Conservation (phyloP, 2,329 filamentous ascomycete species). For the Arthrobotrys conoides region DNA sequence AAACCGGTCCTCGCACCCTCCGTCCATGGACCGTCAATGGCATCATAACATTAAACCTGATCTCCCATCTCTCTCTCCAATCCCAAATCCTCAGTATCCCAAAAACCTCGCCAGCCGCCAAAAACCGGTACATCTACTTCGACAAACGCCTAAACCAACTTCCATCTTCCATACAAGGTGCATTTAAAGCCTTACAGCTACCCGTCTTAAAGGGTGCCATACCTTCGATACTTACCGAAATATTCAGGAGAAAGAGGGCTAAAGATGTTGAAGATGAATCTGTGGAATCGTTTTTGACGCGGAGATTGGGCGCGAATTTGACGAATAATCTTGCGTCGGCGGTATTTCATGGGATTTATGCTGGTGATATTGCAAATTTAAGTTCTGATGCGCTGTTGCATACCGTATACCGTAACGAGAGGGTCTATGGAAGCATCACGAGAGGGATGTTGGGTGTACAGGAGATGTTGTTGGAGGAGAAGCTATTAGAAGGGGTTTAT, state of each 20-base stretch:
- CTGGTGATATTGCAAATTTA: constrained; percentile 85
- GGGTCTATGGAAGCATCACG: constrained; percentile 67
- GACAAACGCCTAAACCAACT: constrained; percentile 82
- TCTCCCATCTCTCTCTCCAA: constrained; percentile 67
- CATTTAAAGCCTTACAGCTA: constrained; percentile 69
- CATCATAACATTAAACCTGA: constrained; percentile 78
- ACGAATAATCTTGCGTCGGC: constrained; percentile 83
- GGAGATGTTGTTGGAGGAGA: constrained; percentile 64
- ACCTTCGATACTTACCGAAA: constrained; percentile 65
- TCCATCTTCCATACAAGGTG: constrained; percentile 67
- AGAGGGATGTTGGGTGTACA: constrained; percentile 64
- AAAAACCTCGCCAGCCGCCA: constrained; percentile 71
- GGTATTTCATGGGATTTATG: constrained; percentile 88
- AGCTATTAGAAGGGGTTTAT: constrained; percentile 60
- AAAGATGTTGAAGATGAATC: constrained; percentile 75
- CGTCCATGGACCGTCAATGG: constrained; percentile 74
- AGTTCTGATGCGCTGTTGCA: constrained; percentile 73
- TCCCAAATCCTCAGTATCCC: constrained; percentile 67
- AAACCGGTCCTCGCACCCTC: constrained; percentile 85
- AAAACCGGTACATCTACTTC: constrained; percentile 87
- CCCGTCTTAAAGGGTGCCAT: constrained; percentile 72
- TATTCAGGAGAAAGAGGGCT: constrained; percentile 65
- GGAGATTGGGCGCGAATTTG: constrained; percentile 72
- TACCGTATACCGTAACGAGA: constrained; percentile 63
- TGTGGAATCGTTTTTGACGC: constrained; percentile 76